Base-by-base conservation (phyloP, 306 rosid species). In the Lathyrus oleraceus region DNA sequence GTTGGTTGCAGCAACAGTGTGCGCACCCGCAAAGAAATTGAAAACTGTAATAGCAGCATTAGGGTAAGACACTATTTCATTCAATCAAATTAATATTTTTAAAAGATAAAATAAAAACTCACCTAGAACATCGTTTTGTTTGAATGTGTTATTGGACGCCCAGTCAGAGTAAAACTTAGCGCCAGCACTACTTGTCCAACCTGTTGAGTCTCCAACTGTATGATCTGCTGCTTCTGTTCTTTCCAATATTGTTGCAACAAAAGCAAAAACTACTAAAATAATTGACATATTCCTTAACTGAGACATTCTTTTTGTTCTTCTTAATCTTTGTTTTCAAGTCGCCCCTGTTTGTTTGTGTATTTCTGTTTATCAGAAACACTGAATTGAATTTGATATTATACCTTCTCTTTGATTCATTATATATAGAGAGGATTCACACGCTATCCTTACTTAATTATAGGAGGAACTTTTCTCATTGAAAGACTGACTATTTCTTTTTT, bases 51-150 rank as follows among this genome's bases (percentile, higher is more conserved):
- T 45, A 44, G 17, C 16, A 13, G 49, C 0, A 14, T n/a, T n/a
- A n/a, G n/a, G n/a, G 51, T 16, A 45, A 7, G 51, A 45, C 5
- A 45, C 15, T 14, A 44, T 13, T 44, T n/a, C 8, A 5, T 15
- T 7, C 2, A 48, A 52, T 54, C 16, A 13, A 11, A 56, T 25
- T 56, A 35, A 7, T 7, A 32, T n/a, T n/a, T n/a, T n/a, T n/a
- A n/a, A n/a, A n/a, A n/a, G n/a, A n/a, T n/a, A n/a, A n/a, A 6
- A 39, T 6, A 4, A 2, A 5, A 6, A 28, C 66, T 52, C 2
- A 86, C 91, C 79, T 28, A 86, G 65, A 35, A 38, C 30, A 61
- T 86, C 88, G 2, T 49, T 59, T 13, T 16, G 68, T 0, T 4
- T 43, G 70, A 86, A 81, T 11, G n/a, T 65, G 17, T 57, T 44